A percentile compares a stretch with the other conserved stretches of the same genome.
Conservation (phyloP, 2,329 filamentous ascomycete species). For the Colletotrichum cuscutae region DNA sequence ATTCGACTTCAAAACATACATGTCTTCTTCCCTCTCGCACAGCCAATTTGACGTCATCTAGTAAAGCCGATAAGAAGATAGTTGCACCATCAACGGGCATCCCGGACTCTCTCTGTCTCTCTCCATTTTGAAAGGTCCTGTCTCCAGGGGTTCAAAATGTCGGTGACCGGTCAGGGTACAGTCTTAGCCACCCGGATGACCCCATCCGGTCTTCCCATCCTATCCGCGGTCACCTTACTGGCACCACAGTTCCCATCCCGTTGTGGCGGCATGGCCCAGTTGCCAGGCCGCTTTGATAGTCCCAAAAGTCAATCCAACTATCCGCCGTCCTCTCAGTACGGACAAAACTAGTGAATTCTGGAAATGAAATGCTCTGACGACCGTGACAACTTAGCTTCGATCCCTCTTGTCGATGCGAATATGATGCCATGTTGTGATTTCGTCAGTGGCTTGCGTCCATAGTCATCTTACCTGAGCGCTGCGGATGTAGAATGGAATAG, state of each 20-base stretch:
- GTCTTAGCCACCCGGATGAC: not conserved
- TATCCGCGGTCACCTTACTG: too few relatives aligned
- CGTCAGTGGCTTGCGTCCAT: not conserved
- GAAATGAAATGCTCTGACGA: not conserved
- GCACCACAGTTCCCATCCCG: not conserved
- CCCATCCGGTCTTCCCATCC: constrained; percentile 3
- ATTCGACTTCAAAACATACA: not conserved
- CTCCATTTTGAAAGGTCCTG: not conserved
- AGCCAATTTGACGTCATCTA: constrained; percentile 24
- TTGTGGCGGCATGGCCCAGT: not conserved
- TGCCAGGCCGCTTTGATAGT: constrained; percentile 17
- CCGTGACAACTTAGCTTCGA: not conserved
- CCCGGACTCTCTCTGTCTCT: not conserved
- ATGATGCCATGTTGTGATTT: not conserved
- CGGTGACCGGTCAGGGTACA: constrained; percentile 8
- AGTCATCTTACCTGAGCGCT: too few relatives aligned
- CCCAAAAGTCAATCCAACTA: constrained; percentile 7
- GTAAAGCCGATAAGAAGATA: not conserved
- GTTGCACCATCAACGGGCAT: not conserved
- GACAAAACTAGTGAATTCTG: not conserved
- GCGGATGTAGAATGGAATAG: too few relatives aligned
- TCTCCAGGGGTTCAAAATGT: constrained; percentile 30
- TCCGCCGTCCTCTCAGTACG: too few relatives aligned
- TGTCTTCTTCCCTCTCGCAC: not conserved
- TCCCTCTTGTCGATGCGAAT: not conserved